Evolutionary conservation across 140 eudicot species (phyloP).

Genomic region (Senecio squalidus): DNA sequence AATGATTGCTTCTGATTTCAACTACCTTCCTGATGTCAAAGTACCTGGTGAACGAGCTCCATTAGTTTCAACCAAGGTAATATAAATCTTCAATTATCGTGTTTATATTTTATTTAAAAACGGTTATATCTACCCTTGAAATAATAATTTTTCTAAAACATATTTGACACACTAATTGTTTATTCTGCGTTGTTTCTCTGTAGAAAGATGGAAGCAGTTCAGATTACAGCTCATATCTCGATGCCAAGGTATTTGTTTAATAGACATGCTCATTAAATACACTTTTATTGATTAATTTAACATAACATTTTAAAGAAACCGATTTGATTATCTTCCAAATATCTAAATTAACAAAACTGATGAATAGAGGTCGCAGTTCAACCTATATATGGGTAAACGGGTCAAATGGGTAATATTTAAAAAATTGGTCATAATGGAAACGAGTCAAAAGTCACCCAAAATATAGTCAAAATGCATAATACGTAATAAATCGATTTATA

Average conservation of each 20-base stretch:
- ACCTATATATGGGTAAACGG: no score
- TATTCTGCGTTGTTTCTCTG: constrained; percentile 15
- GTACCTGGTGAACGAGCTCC: constrained; percentile 94
- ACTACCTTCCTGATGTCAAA: constrained; percentile 91
- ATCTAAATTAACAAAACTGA: not conserved
- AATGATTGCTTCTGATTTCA: constrained; percentile 88
- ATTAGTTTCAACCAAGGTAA: constrained; percentile 81
- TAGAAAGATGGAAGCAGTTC: constrained; percentile 84
- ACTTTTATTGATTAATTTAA: not conserved
- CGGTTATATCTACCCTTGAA: not conserved
- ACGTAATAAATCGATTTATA: no score
- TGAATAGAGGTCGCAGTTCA: no score
- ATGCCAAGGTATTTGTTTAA: constrained; percentile 65
- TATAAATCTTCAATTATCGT: not conserved
- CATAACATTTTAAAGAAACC: no score
- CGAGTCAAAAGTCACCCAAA: no score
- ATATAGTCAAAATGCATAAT: no score
- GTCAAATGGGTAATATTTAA: no score
- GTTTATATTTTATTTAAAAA: not conserved
- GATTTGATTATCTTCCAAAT: not conserved
- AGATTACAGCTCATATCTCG: constrained; percentile 74
- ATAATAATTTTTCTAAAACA: not conserved
- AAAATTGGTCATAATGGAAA: no score
- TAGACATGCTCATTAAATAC: not conserved
- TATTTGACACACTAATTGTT: constrained; percentile 5